These are phyloP conservation scores for carrot (Daucus carota) DNA, from an alignment of 129 eudicot genomes.

Conservation along the genomic window DH1_v3.0 NC_030386.2:26233001-26233500, in stretches of 20 bases:
- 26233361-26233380: neutral
- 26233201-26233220: no score
- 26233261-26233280: neutral
- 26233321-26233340: neutral
- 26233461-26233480: slow-evolving; percentile 41
- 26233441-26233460: slow-evolving; percentile 49
- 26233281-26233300: neutral
- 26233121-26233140: neutral
- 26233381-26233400: slow-evolving; percentile 10
- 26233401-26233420: slow-evolving; percentile 38
- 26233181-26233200: no score
- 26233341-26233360: neutral
- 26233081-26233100: slow-evolving; percentile 39
- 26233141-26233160: neutral
- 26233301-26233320: neutral
- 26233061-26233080: slow-evolving; percentile 29
- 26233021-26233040: slow-evolving; percentile 31
- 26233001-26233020: slow-evolving; percentile 43
- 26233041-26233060: slow-evolving; percentile 38
- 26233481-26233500: slow-evolving; percentile 39
- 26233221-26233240: no score
- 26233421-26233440: slow-evolving; percentile 52
- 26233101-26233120: slow-evolving; percentile 36
- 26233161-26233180: neutral
- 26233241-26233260: neutral